Evolutionary conservation across 2,329 filamentous ascomycete genomes (phyloP).

Genomic region (Knufia fluminis): DNA sequence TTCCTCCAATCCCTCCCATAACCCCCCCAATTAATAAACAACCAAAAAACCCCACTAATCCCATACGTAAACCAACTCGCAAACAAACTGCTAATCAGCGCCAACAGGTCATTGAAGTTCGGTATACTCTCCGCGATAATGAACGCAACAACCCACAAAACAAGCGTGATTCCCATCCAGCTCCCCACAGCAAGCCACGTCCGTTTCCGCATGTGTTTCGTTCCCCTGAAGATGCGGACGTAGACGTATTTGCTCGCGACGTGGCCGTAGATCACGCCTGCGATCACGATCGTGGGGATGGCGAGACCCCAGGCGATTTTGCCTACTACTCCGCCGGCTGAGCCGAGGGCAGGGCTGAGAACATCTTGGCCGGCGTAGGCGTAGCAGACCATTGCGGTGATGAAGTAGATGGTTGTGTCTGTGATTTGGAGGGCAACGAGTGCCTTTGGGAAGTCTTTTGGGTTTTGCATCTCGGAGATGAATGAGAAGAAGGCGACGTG

Average conservation of each 20-base stretch:
- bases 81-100: slow-evolving; percentile 41
- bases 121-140: slow-evolving; percentile 62
- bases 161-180: slow-evolving; percentile 51
- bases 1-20: slow-evolving; percentile 27
- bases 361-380: slow-evolving; percentile 54
- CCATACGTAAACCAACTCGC: slow-evolving; percentile 56
- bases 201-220: slow-evolving; percentile 45
- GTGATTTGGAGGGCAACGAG: slow-evolving; percentile 52
- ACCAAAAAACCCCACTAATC: slow-evolving; percentile 22
- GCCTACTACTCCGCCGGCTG: slow-evolving; percentile 46
- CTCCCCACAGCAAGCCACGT: slow-evolving; percentile 43
- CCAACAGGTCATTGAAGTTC: slow-evolving; percentile 52
- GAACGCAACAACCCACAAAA: slow-evolving; percentile 54
- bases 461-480: slow-evolving; percentile 54
- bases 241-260: slow-evolving; percentile 60
- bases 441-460: slow-evolving; percentile 52
- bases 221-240: slow-evolving; percentile 52
- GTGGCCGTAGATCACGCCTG: slow-evolving; percentile 61
- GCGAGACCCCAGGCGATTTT: slow-evolving; percentile 62
- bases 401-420: slow-evolving; percentile 54
- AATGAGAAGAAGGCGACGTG: slow-evolving; percentile 62
- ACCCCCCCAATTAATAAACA: slow-evolving; percentile 25
- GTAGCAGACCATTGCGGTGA: slow-evolving; percentile 61
- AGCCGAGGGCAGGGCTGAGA: slow-evolving; percentile 57
- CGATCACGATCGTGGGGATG: slow-evolving; percentile 61